Evolutionary conservation across 305 asterid species (phyloP), one percentile per base, ranked within the genome.

Genomic region (Fraxinus angustifolia): DNA sequence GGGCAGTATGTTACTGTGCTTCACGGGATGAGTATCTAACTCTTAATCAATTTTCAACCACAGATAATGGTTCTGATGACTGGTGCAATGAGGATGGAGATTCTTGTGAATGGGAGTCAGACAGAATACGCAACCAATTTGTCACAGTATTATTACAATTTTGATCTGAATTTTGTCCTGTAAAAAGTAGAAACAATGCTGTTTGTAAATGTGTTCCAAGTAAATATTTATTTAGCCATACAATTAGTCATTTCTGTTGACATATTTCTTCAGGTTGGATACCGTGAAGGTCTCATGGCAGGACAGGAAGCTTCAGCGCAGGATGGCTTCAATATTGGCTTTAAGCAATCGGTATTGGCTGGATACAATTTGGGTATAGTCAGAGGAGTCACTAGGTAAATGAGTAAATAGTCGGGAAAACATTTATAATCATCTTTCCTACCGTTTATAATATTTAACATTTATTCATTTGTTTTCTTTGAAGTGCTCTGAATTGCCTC

Each of bases 231-330:
- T 60, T 60, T 4, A 21, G 26, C 7, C 31, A 60, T 60, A 1
- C 30, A 14, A 62, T 58, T 36, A 82, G 53, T 79, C 11, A 34
- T 83, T 88, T 87, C 76, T 80, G 82, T 78, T 23, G 33, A 84
- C 70, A 80, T 72, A 34, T 83, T 56, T 62, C 71, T 21, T 62
- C 80, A 93, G 98, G 84, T 91, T 28, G 97, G 98, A 83, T 95
- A 93, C 86, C 97, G 97, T 31, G 99, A 95, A 71, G 99, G 99
- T 80, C 84, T 94, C 70, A 84, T 92, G 36, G 95, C 93, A 75
- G 97, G 95, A 81, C 90, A 92, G 84, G 97, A 95, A 83, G 89
- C 92, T 77, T 90, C 97, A n/a, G 92, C 90, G 8, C 99, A 95
- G 81, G 94, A 91, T 50, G 98, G 99, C 30, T 95, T 94, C 83